phyloP scores from a whole-genome alignment of 2,329 filamentous ascomycete genomes.

The Berkeleyomyces basicola region DNA sequence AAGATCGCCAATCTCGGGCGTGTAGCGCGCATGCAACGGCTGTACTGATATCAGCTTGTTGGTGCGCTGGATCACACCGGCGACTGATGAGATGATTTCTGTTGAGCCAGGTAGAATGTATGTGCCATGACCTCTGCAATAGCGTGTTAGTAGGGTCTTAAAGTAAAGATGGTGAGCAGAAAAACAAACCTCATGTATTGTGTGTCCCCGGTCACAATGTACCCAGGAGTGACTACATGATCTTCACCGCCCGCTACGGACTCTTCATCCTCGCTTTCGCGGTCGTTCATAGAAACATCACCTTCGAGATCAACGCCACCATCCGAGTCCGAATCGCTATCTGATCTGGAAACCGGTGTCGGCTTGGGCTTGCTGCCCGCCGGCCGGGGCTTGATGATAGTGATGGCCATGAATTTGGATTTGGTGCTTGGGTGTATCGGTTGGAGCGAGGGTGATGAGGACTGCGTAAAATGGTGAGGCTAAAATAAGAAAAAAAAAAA shows the following conservation, averaged over 20 bases:
- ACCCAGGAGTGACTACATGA: slow-evolving; percentile 72
- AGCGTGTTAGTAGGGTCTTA: not conserved
- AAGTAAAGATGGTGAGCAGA: not conserved
- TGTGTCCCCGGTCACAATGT: slow-evolving; percentile 74
- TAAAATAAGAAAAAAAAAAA: not conserved
- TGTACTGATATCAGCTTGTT: slow-evolving; percentile 93
- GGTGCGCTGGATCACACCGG: slow-evolving; percentile 77
- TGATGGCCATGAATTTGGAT: slow-evolving; percentile 27
- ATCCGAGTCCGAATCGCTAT: slow-evolving; percentile 24
- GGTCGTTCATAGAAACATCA: slow-evolving; percentile 28
- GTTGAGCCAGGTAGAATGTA: slow-evolving; percentile 47
- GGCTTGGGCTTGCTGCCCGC: slow-evolving; percentile 13
- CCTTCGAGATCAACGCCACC: slow-evolving; percentile 30
- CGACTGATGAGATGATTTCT: slow-evolving; percentile 75
- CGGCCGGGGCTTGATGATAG: slow-evolving; percentile 28
- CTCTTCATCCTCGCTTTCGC: slow-evolving; percentile 16
- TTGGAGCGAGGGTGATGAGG: not conserved
- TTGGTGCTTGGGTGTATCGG: not conserved
- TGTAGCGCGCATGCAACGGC: slow-evolving; percentile 81
- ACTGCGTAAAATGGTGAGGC: not conserved
- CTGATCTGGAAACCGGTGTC: slow-evolving; percentile 14
- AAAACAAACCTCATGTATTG: slow-evolving; percentile 76
- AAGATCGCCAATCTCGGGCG: slow-evolving; percentile 87
- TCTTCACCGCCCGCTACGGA: slow-evolving; percentile 14
- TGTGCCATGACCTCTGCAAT: slow-evolving; percentile 75